A percentile compares a stretch with the other conserved stretches of the same genome.
Evolutionary conservation across 352 stramenopile species (phyloP).

Genomic region (Phytophthora melonis): DNA sequence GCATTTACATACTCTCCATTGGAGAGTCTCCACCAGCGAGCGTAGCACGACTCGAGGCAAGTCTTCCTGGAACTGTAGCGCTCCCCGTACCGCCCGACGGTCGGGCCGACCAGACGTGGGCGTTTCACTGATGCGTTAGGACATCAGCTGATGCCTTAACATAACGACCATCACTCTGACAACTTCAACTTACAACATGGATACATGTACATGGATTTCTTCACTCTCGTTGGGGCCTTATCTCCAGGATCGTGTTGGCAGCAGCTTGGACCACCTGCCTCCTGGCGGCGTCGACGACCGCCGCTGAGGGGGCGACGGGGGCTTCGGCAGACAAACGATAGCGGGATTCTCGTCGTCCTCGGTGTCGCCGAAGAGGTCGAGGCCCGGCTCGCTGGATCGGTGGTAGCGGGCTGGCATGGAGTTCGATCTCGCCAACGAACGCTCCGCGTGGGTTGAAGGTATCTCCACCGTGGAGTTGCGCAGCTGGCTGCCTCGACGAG

Average conservation of each 20-base stretch:
- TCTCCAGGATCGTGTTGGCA: constrained; percentile 11
- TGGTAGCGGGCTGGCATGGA: constrained; percentile 18
- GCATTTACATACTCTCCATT: no score
- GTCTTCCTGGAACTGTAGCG: no score
- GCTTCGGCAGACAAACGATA: constrained; percentile 9
- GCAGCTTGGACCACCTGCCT: not conserved
- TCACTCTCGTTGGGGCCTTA: no score
- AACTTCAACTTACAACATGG: constrained; percentile 35
- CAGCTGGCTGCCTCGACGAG: not conserved
- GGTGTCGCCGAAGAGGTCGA: constrained; percentile 17
- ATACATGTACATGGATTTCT: no score
- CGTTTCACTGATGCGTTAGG: no score
- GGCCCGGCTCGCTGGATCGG: constrained; percentile 21
- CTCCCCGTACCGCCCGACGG: no score
- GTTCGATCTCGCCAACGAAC: constrained; percentile 15
- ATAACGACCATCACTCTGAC: no score
- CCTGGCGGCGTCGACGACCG: not conserved
- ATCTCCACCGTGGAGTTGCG: constrained; percentile 24
- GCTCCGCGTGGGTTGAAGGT: not conserved
- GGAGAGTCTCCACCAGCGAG: no score
- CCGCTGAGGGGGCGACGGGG: not conserved
- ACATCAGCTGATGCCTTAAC: no score
- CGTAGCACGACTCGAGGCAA: no score
- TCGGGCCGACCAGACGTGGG: no score
- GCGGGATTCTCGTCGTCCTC: constrained; percentile 2